phyloP scores from a whole-genome alignment of 1,139 yeast genomes.

The Zygosaccharomyces pseudobailii region DNA sequence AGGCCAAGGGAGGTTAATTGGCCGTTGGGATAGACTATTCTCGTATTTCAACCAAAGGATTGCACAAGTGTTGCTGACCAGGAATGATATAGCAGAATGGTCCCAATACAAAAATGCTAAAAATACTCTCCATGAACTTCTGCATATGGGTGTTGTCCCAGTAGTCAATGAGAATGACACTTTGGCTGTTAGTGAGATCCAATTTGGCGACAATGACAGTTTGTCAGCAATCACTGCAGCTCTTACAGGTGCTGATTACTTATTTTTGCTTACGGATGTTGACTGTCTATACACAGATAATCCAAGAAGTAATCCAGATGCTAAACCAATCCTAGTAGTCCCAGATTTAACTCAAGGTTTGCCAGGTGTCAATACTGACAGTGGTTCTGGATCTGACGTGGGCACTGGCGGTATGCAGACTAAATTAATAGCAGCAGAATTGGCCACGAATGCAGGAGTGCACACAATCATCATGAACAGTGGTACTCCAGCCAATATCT shows the following conservation, averaged over 20 bases:
- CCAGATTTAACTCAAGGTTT: conserved; percentile 56
- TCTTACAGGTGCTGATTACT: conserved; percentile 87
- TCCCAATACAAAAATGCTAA: conserved; percentile 91
- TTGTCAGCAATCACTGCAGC: conserved; percentile 94
- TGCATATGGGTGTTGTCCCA: conserved; percentile 89
- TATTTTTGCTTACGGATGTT: conserved; percentile 90
- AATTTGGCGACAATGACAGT: conserved; percentile 97
- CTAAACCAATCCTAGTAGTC: conserved; percentile 79
- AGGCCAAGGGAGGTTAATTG: conserved; percentile 89
- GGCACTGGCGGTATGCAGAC: conserved; percentile 99
- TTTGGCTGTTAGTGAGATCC: conserved; percentile 82
- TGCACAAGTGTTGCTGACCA: conserved; percentile 84
- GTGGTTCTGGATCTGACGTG: conserved; percentile 70
- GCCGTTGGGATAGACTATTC: conserved; percentile 85
- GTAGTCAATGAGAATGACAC: conserved; percentile 97
- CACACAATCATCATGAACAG: conserved; percentile 84
- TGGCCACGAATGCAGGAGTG: conserved; percentile 92
- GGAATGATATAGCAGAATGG: conserved; percentile 89
- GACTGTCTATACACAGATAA: conserved; percentile 91
- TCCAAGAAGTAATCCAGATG: conserved; percentile 80
- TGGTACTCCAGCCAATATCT: conserved; percentile 66
- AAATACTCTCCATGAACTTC: conserved; percentile 73
- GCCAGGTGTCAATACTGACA: conserved; percentile 69
- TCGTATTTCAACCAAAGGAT: conserved; percentile 77
- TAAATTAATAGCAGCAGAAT: conserved; percentile 89